Evolutionary conservation across 2,329 filamentous ascomycete species (phyloP).

Genomic region (Ceratocystis variospora): DNA sequence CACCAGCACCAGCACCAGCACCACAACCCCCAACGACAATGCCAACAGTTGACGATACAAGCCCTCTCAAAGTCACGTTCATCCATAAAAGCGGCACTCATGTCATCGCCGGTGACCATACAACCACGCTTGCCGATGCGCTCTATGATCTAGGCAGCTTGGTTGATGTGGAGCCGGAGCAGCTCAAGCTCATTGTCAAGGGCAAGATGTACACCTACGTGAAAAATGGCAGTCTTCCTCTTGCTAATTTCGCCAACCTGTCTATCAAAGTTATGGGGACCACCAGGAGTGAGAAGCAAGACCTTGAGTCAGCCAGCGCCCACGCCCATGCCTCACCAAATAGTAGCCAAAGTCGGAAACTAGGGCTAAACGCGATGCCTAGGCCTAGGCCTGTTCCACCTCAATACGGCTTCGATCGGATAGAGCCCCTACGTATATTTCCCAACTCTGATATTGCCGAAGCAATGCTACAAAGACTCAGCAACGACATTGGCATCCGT

Average conservation of each 20-base stretch:
- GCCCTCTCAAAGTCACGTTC: background rate
- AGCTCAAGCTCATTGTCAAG: constrained; percentile 9
- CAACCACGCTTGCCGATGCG: background rate
- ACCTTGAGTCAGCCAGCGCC: constrained; percentile 25
- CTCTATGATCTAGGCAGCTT: background rate
- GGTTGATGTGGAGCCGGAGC: constrained; percentile 4
- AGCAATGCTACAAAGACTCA: constrained; percentile 59
- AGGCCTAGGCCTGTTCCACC: background rate
- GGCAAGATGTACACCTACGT: constrained; percentile 1
- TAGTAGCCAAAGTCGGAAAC: background rate
- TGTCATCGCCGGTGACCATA: background rate
- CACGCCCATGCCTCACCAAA: constrained; percentile 15
- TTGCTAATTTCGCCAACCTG: constrained; percentile 1
- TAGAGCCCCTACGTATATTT: constrained; percentile 64
- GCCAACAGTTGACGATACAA: background rate
- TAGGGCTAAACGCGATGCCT: constrained; percentile 24
- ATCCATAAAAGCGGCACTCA: background rate
- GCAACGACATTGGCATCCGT: constrained; percentile 72
- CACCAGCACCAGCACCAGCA: background rate
- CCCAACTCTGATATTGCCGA: constrained; percentile 59
- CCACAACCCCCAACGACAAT: background rate
- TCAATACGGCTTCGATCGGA: constrained; percentile 45
- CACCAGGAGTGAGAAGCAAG: constrained; percentile 22
- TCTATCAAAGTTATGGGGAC: background rate
- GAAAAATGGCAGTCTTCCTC: background rate